These are phyloP conservation scores for Ensete glaucum DNA, from an alignment of 176 grass and related monocot genomes.

Conservation along the genomic window DNA sequence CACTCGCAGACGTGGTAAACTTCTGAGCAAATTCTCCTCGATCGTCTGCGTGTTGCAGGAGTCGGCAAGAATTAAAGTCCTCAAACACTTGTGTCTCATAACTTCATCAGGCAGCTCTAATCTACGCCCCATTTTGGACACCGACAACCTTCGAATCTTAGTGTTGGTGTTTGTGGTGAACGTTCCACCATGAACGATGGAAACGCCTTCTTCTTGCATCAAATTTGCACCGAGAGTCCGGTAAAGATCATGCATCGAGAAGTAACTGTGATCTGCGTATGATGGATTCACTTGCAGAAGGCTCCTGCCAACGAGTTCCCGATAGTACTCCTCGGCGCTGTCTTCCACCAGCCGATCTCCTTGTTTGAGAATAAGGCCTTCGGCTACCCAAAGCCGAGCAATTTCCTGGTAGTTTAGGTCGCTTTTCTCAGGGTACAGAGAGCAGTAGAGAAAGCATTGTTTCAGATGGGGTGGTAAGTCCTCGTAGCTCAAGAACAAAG, in stretches of 20 bases:
- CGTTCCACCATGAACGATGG: too few species aligned
- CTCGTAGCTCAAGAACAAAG: slow-evolving; percentile 38
- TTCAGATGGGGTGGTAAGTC: slow-evolving; percentile 22
- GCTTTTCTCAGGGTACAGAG: not conserved
- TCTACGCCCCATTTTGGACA: slow-evolving; percentile 41
- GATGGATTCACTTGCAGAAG: slow-evolving; percentile 14
- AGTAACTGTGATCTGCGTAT: not conserved
- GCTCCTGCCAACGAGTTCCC: slow-evolving; percentile 24
- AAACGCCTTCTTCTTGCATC: slow-evolving; percentile 13
- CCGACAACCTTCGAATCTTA: slow-evolving; percentile 25
- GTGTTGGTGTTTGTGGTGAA: not conserved
- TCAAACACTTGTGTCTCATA: slow-evolving; percentile 60
- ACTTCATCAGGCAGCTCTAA: slow-evolving; percentile 47
- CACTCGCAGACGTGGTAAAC: slow-evolving; percentile 3
- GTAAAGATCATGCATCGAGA: slow-evolving; percentile 1
- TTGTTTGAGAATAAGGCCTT: slow-evolving; percentile 22
- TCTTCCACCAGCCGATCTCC: slow-evolving; percentile 28
- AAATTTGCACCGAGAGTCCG: slow-evolving; percentile 28
- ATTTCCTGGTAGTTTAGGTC: not conserved
- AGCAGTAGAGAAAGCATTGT: slow-evolving; percentile 44
- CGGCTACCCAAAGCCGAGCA: slow-evolving; percentile 26
- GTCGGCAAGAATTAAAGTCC: slow-evolving; percentile 51
- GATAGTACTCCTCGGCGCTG: slow-evolving; percentile 28
- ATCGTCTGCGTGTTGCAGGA: slow-evolving; percentile 29
- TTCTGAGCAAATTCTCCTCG: slow-evolving; percentile 13